Percentiles rank a stretch among this genome's conserved stretches.
Evolutionary conservation across 2,329 filamentous ascomycete genomes (phyloP).

Genomic region (Cladosporium cucumerinum): DNA sequence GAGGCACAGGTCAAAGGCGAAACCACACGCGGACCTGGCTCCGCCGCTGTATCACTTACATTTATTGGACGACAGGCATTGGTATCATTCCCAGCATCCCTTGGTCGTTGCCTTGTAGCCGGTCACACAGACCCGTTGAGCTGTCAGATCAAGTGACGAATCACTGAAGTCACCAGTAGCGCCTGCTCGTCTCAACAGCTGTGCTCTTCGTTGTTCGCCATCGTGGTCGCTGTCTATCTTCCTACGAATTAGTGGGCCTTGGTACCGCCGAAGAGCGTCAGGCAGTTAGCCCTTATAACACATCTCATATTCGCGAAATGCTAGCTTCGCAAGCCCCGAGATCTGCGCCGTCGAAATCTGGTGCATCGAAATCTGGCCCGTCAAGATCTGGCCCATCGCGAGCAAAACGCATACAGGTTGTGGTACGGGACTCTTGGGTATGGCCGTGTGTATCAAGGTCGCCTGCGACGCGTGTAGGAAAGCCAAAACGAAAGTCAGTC

Average conservation of each 20-base stretch:
- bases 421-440: background rate
- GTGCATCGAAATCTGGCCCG: no score
- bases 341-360: background rate
- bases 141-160: background rate
- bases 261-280: background rate
- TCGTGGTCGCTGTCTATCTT: background rate
- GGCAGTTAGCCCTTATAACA: background rate
- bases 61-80: background rate
- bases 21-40: background rate
- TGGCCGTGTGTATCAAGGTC: background rate
- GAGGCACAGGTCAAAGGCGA: background rate
- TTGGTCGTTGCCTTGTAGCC: background rate
- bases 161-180: background rate
- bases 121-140: background rate
- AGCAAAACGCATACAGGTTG: background rate
- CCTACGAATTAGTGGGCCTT: background rate
- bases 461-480: conserved; percentile 5
- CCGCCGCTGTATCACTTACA: background rate
- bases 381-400: background rate
- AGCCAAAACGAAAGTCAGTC: background rate
- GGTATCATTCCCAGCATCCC: background rate
- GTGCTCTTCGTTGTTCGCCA: background rate
- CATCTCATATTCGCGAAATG: background rate
- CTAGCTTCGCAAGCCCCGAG: background rate
- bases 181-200: background rate